Conservation (phyloP, 2,329 filamentous ascomycete genomes). For the Curvularia lunata region DNA sequence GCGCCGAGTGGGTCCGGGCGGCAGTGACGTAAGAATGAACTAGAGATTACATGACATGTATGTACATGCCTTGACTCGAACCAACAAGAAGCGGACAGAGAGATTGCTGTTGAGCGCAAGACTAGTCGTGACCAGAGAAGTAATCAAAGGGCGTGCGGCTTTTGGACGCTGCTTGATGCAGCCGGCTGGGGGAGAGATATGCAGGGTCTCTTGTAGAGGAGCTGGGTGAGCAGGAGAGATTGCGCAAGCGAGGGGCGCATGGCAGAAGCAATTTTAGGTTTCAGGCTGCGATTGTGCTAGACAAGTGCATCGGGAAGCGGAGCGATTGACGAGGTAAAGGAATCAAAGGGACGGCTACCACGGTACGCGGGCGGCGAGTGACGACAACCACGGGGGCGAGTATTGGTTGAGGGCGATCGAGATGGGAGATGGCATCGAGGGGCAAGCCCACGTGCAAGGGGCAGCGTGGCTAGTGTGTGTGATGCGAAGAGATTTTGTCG, state of each 20-base stretch:
- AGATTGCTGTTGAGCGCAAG: not conserved
- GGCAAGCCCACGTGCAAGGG: not conserved
- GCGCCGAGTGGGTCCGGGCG: not conserved
- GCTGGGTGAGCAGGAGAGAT: not conserved
- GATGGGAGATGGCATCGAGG: not conserved
- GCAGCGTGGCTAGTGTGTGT: no score
- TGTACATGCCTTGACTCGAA: no score
- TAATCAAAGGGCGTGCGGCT: not conserved
- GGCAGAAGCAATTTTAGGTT: constrained; percentile 13
- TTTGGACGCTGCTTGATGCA: constrained; percentile 5
- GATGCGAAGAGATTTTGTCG: not conserved
- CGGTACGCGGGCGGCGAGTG: not conserved
- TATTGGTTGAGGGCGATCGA: not conserved
- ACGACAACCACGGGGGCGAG: not conserved
- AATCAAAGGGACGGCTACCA: constrained; percentile 4
- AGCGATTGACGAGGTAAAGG: constrained; percentile 6
- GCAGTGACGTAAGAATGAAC: not conserved
- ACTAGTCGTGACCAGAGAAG: not conserved
- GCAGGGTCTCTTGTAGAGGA: constrained; percentile 9
- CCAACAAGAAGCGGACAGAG: no score
- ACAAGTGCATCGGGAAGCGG: not conserved
- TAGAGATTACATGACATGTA: not conserved
- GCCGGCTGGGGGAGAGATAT: not conserved
- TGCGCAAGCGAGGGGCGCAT: not conserved
- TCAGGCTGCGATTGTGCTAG: not conserved